Percentiles rank a stretch among this genome's conserved stretches.
These are phyloP conservation scores for Groenewaldozyma sp. DNA, from an alignment of 1,139 yeast species.

Conservation along the genomic window DNA sequence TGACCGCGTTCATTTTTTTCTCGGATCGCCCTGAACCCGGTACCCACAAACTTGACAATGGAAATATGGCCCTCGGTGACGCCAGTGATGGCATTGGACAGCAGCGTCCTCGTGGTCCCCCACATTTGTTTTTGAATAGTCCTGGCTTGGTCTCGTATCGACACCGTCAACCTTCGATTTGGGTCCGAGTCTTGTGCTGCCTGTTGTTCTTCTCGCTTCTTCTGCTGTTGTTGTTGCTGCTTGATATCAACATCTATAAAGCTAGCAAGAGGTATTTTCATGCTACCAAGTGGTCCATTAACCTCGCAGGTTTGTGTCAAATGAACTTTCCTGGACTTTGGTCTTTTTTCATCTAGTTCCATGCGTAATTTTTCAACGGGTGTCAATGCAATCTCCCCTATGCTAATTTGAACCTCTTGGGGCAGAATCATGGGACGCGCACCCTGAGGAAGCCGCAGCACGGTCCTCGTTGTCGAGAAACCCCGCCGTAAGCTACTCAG, in stretches of 20 bases:
- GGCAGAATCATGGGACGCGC: constrained; percentile 50
- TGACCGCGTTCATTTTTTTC: constrained; percentile 49
- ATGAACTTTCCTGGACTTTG: constrained; percentile 33
- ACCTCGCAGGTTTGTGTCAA: constrained; percentile 58
- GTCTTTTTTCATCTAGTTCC: constrained; percentile 43
- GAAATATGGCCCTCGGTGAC: constrained; percentile 89
- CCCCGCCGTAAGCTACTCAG: constrained; percentile 4
- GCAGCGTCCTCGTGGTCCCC: constrained; percentile 84
- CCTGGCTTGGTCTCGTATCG: constrained; percentile 47
- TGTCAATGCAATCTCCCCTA: constrained; percentile 36
- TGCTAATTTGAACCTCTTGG: constrained; percentile 37
- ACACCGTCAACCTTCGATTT: constrained; percentile 40
- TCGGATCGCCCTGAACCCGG: constrained; percentile 85
- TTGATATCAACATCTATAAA: constrained; percentile 42
- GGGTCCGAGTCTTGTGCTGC: constrained; percentile 12
- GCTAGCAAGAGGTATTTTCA: constrained; percentile 59
- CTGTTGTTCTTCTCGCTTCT: constrained; percentile 13
- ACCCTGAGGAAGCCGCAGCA: constrained; percentile 38
- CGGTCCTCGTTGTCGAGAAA: constrained; percentile 10
- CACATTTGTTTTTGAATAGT: constrained; percentile 80
- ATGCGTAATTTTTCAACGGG: constrained; percentile 37
- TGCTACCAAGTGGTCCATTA: constrained; percentile 71
- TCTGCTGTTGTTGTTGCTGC: constrained; percentile 4
- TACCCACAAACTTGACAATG: constrained; percentile 84
- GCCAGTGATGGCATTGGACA: constrained; percentile 74